Evolutionary conservation across 257 asterid species (phyloP), one percentile per base, ranked within the genome.

Genomic region (Catharanthus roseus): DNA sequence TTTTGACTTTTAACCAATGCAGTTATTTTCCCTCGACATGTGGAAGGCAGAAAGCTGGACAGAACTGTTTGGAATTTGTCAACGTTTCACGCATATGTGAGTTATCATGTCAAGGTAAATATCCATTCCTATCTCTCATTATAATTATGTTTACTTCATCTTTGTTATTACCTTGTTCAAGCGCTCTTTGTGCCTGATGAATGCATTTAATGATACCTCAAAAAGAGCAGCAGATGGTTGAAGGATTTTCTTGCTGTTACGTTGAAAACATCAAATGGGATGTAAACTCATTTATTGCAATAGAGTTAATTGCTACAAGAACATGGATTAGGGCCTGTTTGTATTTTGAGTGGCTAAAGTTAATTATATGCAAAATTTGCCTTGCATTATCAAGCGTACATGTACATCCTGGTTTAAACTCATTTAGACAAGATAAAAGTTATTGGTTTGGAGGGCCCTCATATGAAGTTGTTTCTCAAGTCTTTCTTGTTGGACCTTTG

Each of bases 71-170:
- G 99, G 99, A 89, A 88, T 83, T 82, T 91, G 76, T 88, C 91
- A 55, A 93, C 96, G 67, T 93, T 93, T 83, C 97, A 85, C 85
- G 97, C 99, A 45, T 93, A 85, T 72, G 97, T 93, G 75, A 93
- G 95, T 77, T 93, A 93, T 84, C 97, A 93, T 77, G 97, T 93
- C 54, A 91, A 93, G 97, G 99, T 93, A 79, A 81, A 38, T 57
- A 44, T 50, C 55, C 47, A 67, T 79, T 23, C 67, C 49, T 69
- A 41, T 54, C 41, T 78, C 60, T n/a, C 12, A 62, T 74, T n/a
- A 69, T 74, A 16, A 11, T 54, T 53, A 50, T 38, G 8, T 36
- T 15, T 58, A 23, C 29, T 68, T n/a, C 72, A 45, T 49, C 26
- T 23, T 65, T 34, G 5, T 33, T 3, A 76, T 88, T 77, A 87